Base-by-base conservation (phyloP, 2,329 filamentous ascomycete genomes). In the Helicocarpus griseus region DNA sequence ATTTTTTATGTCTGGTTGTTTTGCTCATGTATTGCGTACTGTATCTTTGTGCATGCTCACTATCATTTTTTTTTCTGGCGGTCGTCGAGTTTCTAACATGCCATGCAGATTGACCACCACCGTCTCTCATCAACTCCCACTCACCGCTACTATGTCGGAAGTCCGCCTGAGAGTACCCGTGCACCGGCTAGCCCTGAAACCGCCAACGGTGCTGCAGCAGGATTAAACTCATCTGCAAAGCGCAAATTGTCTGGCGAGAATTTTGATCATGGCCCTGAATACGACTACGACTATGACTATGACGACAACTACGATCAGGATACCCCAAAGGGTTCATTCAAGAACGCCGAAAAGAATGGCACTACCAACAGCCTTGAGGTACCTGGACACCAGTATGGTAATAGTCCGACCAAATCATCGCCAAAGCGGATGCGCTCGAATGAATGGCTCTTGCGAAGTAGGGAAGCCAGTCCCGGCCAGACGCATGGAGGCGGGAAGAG, bases 341-440 rank as follows among this genome's bases (percentile, higher is more conserved):
- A 13, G 13, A 8, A 28, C 29, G 8, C 19, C 21, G 14, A 21
- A 33, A 13, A 35, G 17, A 14, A n/a, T 35, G 21, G 2, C 35
- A 7, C n/a, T 9, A 24, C 44, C 11, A 21, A 47, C 29, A 22
- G 17, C 5, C 31, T 47, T 8, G 29, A 35, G 19, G 17, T 35
- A 3, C 17, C 19, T 36, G 6, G n/a, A 47, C 17, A 9, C 29
- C 44, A 47, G 31, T 47, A 47, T 47, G 44, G 11, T 19, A 35
- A 35, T 11, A 11, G 19, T 19, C 2, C 29, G 2, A 11, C 46
- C 17, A 41, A 39, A 9, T 31, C 22, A 35, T 67, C 65, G 0
- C 62, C 63, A 9, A 76, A 76, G 57, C 65, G 73, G 43, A 66
- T 68, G 14, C 66, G 72, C 19, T 68, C 67, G 3, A 70, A 69